Conservation (phyloP, 2,329 filamentous ascomycete genomes). For the Eutypa lata region DNA sequence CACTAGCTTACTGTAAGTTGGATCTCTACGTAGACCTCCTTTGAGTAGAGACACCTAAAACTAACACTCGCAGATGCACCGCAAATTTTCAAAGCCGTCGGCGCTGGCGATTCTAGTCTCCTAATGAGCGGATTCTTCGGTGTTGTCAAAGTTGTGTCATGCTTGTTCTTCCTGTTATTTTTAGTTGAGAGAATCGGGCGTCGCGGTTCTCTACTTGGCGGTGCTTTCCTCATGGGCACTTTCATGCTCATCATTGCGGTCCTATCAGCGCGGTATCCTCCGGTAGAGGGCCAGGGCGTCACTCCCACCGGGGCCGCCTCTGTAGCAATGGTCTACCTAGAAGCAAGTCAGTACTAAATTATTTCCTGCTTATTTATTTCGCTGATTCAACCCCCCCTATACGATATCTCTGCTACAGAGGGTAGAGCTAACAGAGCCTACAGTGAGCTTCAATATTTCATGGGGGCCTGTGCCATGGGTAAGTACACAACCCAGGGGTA, state of each 20-base stretch:
- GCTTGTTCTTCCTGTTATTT: slow-evolving; percentile 43
- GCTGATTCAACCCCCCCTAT: no score
- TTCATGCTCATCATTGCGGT: slow-evolving; percentile 51
- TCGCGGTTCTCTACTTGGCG: slow-evolving; percentile 43
- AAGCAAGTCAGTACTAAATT: slow-evolving; percentile 29
- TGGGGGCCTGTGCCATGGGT: slow-evolving; percentile 52
- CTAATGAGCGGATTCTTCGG: slow-evolving; percentile 52
- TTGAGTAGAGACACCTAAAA: slow-evolving; percentile 1
- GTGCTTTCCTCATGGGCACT: slow-evolving; percentile 46
- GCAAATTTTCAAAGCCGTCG: slow-evolving; percentile 49
- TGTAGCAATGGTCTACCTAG: slow-evolving; percentile 48
- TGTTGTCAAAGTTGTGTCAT: slow-evolving; percentile 47
- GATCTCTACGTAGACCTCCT: background rate
- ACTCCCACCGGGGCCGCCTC: slow-evolving; percentile 42
- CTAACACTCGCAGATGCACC: slow-evolving; percentile 36
- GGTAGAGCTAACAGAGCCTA: slow-evolving; percentile 33
- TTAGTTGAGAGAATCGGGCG: slow-evolving; percentile 48
- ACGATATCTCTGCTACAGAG: no score
- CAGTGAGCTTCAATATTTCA: slow-evolving; percentile 47
- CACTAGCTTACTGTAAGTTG: slow-evolving; percentile 42
- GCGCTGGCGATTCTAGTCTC: slow-evolving; percentile 42
- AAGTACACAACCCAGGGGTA: slow-evolving; percentile 1
- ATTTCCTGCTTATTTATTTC: background rate
- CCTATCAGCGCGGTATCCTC: slow-evolving; percentile 44
- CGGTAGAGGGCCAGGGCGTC: slow-evolving; percentile 25